Base-by-base conservation (phyloP, 2,329 filamentous ascomycete species). In the Sporothrix protearum region DNA sequence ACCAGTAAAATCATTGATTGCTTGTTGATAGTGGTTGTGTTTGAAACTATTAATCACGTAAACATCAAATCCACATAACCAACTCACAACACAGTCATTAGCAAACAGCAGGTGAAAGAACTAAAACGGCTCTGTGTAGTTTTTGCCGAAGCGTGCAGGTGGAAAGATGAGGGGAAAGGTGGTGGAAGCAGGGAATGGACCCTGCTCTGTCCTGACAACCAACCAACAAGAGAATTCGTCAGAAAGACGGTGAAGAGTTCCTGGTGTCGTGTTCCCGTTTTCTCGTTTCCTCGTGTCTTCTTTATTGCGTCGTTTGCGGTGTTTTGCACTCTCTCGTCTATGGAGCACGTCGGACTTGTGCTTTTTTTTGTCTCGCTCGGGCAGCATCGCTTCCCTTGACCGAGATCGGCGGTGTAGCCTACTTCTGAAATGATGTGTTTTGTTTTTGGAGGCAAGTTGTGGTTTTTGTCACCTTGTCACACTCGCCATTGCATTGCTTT, bases 241-340 rank as follows among this genome's bases (percentile, higher is more conserved):
- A 51, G 28, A 67, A 67, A 67, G 64, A 67, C 64, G 64, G 64
- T 67, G 64, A 67, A 36, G 42, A 25, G 9, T 6, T 9, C 64
- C 1, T 22, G 16, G 53, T 67, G 64, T 49, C 45, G 64, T 67
- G 64, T 67, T 67, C 45, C 63, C 42, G 63, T 66, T 12, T 30
- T 19, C 8, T 49, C 25, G 42, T 66, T 66, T 30, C 45, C 45
- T 67, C 45, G 33, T 67, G 59, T 64, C 64, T 49, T 33, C 7
- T 5, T 3, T 30, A n/a, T 25, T 30, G n/a, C n/a, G 33, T 28
- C n/a, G n/a, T 5, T 67, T 33, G n/a, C n/a, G n/a, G 42, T 61
- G 14, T 16, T 42, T 25, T 45, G 33, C 22, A 9, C 12, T 25
- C 28, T n/a, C n/a, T n/a, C n/a, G n/a, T n/a, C n/a, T n/a, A n/a